A percentile compares a stretch with the other conserved stretches of the same genome.
Conservation (phyloP, 352 stramenopile genomes). For the Phytophthora rubi region DNA sequence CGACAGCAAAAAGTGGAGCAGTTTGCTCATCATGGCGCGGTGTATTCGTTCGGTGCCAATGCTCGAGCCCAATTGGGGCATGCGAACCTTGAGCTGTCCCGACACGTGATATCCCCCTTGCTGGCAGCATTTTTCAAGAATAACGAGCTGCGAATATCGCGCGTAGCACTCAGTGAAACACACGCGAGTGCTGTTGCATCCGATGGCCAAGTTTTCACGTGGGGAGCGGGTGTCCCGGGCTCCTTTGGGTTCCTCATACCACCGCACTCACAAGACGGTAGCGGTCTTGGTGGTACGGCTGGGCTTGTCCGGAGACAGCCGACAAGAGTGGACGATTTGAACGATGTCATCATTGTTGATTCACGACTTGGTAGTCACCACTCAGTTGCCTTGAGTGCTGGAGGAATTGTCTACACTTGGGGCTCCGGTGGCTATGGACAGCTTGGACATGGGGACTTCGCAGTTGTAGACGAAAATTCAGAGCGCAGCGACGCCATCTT, state of each 20-base stretch:
- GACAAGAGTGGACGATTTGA: slow-evolving; percentile 70
- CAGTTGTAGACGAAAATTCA: slow-evolving; percentile 14
- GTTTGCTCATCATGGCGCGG: slow-evolving; percentile 69
- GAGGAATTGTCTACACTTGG: slow-evolving; percentile 75
- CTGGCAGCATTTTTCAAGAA: slow-evolving; percentile 74
- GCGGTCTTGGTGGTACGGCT: slow-evolving; percentile 11
- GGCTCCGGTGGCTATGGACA: slow-evolving; percentile 71
- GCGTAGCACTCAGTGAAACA: slow-evolving; percentile 51
- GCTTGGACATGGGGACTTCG: slow-evolving; percentile 76
- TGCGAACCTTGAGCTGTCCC: slow-evolving; percentile 46
- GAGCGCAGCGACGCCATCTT: slow-evolving; percentile 61
- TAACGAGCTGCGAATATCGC: slow-evolving; percentile 65
- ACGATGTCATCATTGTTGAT: slow-evolving; percentile 54
- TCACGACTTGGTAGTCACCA: slow-evolving; percentile 68
- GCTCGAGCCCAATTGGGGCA: slow-evolving; percentile 60
- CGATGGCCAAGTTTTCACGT: slow-evolving; percentile 73
- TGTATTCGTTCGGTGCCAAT: slow-evolving; percentile 80
- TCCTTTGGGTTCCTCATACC: slow-evolving; percentile 68
- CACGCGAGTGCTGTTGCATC: slow-evolving; percentile 72
- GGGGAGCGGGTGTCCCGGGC: slow-evolving; percentile 65
- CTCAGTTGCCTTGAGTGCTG: slow-evolving; percentile 66
- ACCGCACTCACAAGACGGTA: slow-evolving; percentile 22
- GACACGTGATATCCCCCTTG: slow-evolving; percentile 47
- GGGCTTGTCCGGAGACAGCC: slow-evolving; percentile 43
- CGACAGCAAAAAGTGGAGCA: slow-evolving; percentile 74